Conservation (phyloP, 305 asterid species). For the Vinca major region DNA sequence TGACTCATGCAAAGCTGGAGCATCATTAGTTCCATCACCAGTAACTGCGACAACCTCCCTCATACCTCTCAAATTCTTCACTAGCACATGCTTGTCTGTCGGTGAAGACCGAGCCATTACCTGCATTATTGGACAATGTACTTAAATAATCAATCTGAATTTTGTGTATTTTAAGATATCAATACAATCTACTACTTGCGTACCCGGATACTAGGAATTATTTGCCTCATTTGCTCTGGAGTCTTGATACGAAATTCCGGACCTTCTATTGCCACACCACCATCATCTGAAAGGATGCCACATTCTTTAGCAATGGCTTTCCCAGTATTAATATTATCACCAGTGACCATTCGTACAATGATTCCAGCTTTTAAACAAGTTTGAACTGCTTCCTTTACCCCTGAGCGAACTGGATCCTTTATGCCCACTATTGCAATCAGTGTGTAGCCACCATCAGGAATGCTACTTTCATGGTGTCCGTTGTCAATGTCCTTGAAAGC, state of each 20-base stretch:
- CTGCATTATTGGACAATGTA: conserved; percentile 29
- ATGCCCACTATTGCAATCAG: conserved; percentile 80
- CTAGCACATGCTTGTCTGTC: conserved; percentile 72
- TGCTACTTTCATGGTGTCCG: conserved; percentile 27
- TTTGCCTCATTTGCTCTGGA: conserved; percentile 48
- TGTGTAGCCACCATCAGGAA: conserved; percentile 67
- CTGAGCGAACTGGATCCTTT: conserved; percentile 92
- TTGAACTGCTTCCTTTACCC: conserved; percentile 78
- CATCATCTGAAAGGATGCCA: conserved; percentile 59
- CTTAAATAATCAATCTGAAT: background rate
- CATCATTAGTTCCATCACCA: conserved; percentile 97
- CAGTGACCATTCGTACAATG: conserved; percentile 85
- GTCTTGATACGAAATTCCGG: conserved; percentile 52
- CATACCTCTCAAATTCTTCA: conserved; percentile 53
- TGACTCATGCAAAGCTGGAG: conserved; percentile 96
- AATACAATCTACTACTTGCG: conserved; percentile 4
- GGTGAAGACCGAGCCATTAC: conserved; percentile 98
- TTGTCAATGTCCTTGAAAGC: conserved; percentile 67
- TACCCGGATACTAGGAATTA: conserved; percentile 79
- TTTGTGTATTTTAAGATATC: background rate
- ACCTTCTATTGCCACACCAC: conserved; percentile 74
- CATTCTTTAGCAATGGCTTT: conserved; percentile 94
- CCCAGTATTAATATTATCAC: conserved; percentile 88
- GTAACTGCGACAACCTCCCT: conserved; percentile 92
- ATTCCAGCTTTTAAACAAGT: conserved; percentile 88